Conservation (phyloP, 1,284 basidiomycete species). For the Irpex sp. region DNA sequence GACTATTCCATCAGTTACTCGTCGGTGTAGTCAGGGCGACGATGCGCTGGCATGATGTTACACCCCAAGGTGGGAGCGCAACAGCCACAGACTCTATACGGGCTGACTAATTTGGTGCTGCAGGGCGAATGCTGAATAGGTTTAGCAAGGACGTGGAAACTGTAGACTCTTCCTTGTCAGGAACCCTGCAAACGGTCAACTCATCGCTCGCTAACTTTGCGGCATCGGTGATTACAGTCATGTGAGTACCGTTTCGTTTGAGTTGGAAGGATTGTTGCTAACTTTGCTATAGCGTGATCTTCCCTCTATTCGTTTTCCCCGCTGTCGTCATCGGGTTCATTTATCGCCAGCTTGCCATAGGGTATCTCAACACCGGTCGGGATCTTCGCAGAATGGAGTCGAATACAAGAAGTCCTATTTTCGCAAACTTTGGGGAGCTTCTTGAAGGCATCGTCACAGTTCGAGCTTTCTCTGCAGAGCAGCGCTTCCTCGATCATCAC, state of each 20-base stretch:
- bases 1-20: slow-evolving; percentile 55
- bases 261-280: neutral
- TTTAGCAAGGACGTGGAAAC: slow-evolving; percentile 80
- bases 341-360: slow-evolving; percentile 63
- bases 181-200: slow-evolving; percentile 71
- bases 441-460: slow-evolving; percentile 83
- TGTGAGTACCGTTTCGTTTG: slow-evolving; percentile 34
- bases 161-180: slow-evolving; percentile 69
- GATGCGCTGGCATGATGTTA: slow-evolving; percentile 51
- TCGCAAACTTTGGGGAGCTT: slow-evolving; percentile 77
- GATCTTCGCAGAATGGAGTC: slow-evolving; percentile 80
- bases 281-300: slow-evolving; percentile 42
- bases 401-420: slow-evolving; percentile 67
- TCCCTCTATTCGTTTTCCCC: slow-evolving; percentile 73
- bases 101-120: too few relatives aligned
- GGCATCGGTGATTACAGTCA: slow-evolving; percentile 60
- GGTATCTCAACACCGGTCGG: slow-evolving; percentile 74
- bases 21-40: slow-evolving; percentile 60
- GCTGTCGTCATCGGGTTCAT: slow-evolving; percentile 61
- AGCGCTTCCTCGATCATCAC: slow-evolving; percentile 72
- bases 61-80: slow-evolving; percentile 36
- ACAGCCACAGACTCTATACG: too few relatives aligned
- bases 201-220: slow-evolving; percentile 70
- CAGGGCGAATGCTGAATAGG: slow-evolving; percentile 61
- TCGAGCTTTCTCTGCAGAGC: slow-evolving; percentile 84